A percentile compares a stretch with the other conserved stretches of the same genome.
These are phyloP conservation scores for Bipolaris zeicola DNA, from an alignment of 2,329 filamentous ascomycete genomes.

Conservation along the genomic window DNA sequence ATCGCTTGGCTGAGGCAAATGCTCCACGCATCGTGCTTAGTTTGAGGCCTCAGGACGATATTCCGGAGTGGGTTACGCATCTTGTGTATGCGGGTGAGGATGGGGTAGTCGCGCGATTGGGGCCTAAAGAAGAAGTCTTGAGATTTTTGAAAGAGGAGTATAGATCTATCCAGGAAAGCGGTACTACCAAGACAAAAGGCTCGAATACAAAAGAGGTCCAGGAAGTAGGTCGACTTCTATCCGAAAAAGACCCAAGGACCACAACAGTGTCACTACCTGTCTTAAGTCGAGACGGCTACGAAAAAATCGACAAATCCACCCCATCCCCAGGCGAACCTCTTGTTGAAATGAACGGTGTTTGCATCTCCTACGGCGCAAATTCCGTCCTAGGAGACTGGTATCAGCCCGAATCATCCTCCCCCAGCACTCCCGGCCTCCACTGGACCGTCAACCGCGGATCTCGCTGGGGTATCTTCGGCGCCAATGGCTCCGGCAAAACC, in stretches of 20 bases:
- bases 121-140: constrained; percentile 67
- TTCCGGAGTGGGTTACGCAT: constrained; percentile 92
- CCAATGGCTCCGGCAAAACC: constrained; percentile 95
- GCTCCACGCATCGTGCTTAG: constrained; percentile 77
- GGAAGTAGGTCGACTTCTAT: constrained; percentile 38
- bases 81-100: constrained; percentile 72
- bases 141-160: constrained; percentile 46
- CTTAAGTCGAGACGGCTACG: constrained; percentile 43
- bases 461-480: constrained; percentile 90
- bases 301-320: constrained; percentile 25
- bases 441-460: constrained; percentile 86
- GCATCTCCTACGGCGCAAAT: constrained; percentile 79
- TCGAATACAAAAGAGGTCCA: constrained; percentile 29
- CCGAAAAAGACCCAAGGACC: constrained; percentile 25
- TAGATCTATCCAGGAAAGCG: constrained; percentile 25
- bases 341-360: constrained; percentile 85
- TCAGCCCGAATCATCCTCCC: constrained; percentile 56
- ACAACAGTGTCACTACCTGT: constrained; percentile 4
- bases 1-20: constrained; percentile 68
- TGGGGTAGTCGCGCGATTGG: constrained; percentile 69
- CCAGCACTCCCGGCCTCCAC: constrained; percentile 65
- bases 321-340: constrained; percentile 66
- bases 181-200: constrained; percentile 9
- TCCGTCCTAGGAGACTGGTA: constrained; percentile 81
- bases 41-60: constrained; percentile 80